These are phyloP conservation scores for Colletotrichum gloeosporioides DNA, from an alignment of 2,329 filamentous ascomycete species.

Conservation along the genomic window DNA sequence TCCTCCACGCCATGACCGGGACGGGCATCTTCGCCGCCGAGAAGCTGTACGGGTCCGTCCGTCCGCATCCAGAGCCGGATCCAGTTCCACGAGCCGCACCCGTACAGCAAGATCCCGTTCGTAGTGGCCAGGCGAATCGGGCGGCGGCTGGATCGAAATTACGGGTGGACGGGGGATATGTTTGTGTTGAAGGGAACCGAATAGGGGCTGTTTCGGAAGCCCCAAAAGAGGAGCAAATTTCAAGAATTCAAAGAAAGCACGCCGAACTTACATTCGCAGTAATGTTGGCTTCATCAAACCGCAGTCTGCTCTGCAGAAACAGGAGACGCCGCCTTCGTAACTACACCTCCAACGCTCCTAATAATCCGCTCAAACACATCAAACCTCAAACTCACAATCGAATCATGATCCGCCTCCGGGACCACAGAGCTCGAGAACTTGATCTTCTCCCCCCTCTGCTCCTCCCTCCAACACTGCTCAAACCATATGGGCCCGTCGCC, in stretches of 20 bases:
- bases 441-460: constrained; percentile 12
- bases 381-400: not conserved
- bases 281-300: not conserved
- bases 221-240: no score
- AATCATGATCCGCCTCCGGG: constrained; percentile 28
- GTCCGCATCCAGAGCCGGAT: constrained; percentile 58
- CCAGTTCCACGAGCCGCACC: constrained; percentile 67
- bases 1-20: constrained; percentile 55
- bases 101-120: constrained; percentile 55
- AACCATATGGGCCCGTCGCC: constrained; percentile 31
- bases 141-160: constrained; percentile 51
- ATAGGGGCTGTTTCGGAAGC: no score
- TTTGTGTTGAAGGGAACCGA: constrained; percentile 37
- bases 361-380: constrained; percentile 1
- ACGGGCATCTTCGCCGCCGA: constrained; percentile 52
- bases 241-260: no score
- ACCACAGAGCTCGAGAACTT: constrained; percentile 27
- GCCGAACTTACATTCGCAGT: no score
- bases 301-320: not conserved
- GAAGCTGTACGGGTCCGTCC: constrained; percentile 66
- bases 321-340: not conserved
- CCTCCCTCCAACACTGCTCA: constrained; percentile 28
- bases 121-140: constrained; percentile 50
- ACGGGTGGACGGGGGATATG: constrained; percentile 53
- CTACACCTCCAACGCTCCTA: not conserved